Evolutionary conservation across 371 early-diverging fungal species (phyloP), one percentile per base, ranked within the genome.

Genomic region (Mucor racemosus): DNA sequence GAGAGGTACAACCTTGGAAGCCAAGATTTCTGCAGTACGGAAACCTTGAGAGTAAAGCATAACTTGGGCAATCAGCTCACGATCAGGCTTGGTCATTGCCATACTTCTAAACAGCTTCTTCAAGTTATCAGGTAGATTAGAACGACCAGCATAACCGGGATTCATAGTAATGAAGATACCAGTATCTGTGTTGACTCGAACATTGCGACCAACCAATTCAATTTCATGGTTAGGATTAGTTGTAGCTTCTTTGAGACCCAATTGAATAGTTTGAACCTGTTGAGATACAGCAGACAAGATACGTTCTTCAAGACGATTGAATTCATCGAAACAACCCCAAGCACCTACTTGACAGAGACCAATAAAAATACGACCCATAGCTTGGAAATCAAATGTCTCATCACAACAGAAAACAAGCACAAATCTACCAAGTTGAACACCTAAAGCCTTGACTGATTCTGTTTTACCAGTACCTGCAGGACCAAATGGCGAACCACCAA

Each of bases 101-200:
- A 99, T 93, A 75, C 94, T 94, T 50, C 99, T 89, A 91, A 99
- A 99, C 60, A 99, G 86, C 78, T 97, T 97, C 86, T 96, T 98
- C 80, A 99, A 85, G 70, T 98, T 99, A 76, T 98, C 99, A 1
- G 99, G 99, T 63, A 99, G 83, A 71, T 97, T 95, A 66, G 97
- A 97, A 48, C 99, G 92, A 17, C 99, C 99, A 39, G 97, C 97
- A 82, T 99, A 99, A 21, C 98, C 99, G 44, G 99, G 98, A 79
- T 99, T 99, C 99, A 99, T 98, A 40, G 99, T 99, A 70, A 99
- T 97, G 76, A 99, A 99, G 71, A 99, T 95, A 71, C 97, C 90
- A 0, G 99, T 99, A 74, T 94, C 92, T 6, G 86, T 80, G 70
- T 95, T 90, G 35, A 99, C 92, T 46, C 80, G 88, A 21, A 98